phyloP scores from a whole-genome alignment of 495 filamentous ascomycete genomes.

The Friedmanniomyces endolithicus region DNA sequence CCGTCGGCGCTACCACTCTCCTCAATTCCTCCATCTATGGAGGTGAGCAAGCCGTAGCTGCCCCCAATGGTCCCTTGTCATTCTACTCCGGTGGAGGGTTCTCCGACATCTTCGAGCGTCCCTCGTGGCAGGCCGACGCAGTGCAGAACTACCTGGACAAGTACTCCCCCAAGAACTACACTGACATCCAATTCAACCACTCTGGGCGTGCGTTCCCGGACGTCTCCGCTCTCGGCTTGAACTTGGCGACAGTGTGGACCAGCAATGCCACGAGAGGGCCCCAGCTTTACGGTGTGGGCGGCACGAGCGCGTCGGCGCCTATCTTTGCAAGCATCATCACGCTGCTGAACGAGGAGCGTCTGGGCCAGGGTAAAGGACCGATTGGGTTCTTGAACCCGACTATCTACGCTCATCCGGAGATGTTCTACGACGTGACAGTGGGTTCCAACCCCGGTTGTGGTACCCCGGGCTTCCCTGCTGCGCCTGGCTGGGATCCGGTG shows the following conservation, averaged over 20 bases:
- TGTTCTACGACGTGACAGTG: slow-evolving; percentile 47
- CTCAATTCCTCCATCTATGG: slow-evolving; percentile 8
- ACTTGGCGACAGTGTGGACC: slow-evolving; percentile 5
- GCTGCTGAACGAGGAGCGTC: slow-evolving; percentile 50
- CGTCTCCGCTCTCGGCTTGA: slow-evolving; percentile 37
- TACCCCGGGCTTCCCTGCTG: slow-evolving; percentile 9
- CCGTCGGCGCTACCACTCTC: slow-evolving; percentile 33
- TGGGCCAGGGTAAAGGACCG: slow-evolving; percentile 41
- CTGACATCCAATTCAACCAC: slow-evolving; percentile 41
- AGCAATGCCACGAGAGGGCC: neutral
- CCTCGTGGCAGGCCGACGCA: slow-evolving; percentile 43
- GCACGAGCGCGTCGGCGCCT: slow-evolving; percentile 10
- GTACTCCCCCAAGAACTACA: slow-evolving; percentile 36
- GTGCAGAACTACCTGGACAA: slow-evolving; percentile 41
- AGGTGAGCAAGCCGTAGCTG: slow-evolving; percentile 22
- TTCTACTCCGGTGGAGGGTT: slow-evolving; percentile 45
- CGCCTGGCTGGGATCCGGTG: slow-evolving; percentile 41
- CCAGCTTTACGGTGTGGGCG: slow-evolving; percentile 3
- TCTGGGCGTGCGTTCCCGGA: slow-evolving; percentile 55
- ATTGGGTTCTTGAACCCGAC: slow-evolving; percentile 51
- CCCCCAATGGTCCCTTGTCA: slow-evolving; percentile 29
- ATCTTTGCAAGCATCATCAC: slow-evolving; percentile 41
- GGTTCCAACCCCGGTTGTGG: slow-evolving; percentile 29
- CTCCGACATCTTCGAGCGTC: slow-evolving; percentile 50
- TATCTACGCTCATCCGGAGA: slow-evolving; percentile 48